Base-by-base conservation (phyloP, 2,329 filamentous ascomycete species). In the Tolypocladium tropicale region DNA sequence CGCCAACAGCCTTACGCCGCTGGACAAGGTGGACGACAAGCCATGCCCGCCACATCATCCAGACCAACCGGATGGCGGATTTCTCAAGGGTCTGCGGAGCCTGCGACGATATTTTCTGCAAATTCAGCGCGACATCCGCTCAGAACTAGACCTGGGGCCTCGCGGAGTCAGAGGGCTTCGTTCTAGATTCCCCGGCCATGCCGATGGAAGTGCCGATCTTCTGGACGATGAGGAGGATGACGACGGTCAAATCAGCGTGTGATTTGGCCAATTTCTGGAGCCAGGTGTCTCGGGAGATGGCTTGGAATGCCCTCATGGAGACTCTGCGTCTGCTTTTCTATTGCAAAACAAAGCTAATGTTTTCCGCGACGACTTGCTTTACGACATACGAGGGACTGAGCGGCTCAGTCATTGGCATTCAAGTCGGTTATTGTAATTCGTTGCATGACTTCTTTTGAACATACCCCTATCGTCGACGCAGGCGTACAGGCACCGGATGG, bases 1-100 rank as follows among this genome's bases (percentile, higher is more conserved):
- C 74, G 94, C 94, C 60, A 99, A 99, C 69, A 96, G 93, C 66
- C 86, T 97, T 37, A 97, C 92, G 1, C 89, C 90, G 4, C 88
- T 94, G 61, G 91, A 96, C 65, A 72, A 84, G 12, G 77, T 83
- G 57, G 72, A 74, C 53, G 77, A 79, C 59, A 79, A 79, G 64
- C 75, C 80, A 5, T 96, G 93, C 63, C 94, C 94, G 16, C 94
- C 94, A 5, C 80, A 83, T 57, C 83, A 95, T 66, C 89, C 90
- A 0, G 75, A 86, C 37, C 86, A 90, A 58, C 85, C 95, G 7
- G 94, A 99, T 63, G 82, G 85, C 32, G 94, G 94, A 0, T 99
- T 97, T 65, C 76, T 99, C 43, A 86, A 92, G 56, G 94, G 94
- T 0, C 72, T 99, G 57, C 79, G 86, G 53, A 90, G 85, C 3